Conservation (phyloP, 148 eudicot species). For the Amaranthus hypochondriacus region DNA sequence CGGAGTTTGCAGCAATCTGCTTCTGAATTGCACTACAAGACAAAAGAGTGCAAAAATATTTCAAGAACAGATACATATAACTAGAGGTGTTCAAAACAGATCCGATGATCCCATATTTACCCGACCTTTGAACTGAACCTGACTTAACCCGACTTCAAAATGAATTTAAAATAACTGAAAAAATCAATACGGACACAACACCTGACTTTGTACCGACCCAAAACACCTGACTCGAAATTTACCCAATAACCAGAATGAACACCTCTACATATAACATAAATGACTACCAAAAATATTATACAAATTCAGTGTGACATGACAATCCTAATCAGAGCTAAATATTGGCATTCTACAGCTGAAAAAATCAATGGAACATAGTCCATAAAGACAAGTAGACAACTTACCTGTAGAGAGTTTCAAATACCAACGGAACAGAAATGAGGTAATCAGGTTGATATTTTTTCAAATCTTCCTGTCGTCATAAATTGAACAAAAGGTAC, state of each 20-base stretch:
- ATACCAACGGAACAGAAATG: conserved; percentile 82
- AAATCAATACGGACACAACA: too few relatives aligned
- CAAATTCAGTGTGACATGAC: background rate
- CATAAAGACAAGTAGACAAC: conserved; percentile 2
- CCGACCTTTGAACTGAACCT: too few relatives aligned
- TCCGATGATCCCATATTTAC: too few relatives aligned
- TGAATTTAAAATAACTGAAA: too few relatives aligned
- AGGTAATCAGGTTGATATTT: conserved; percentile 79
- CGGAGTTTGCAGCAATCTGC: conserved; percentile 61
- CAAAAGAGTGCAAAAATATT: conserved; percentile 13
- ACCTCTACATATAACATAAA: background rate
- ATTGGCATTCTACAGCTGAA: background rate
- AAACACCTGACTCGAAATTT: too few relatives aligned
- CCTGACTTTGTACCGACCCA: too few relatives aligned
- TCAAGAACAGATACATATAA: background rate
- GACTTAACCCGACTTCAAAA: too few relatives aligned
- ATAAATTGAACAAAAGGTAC: conserved; percentile 17
- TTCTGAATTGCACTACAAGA: conserved; percentile 75
- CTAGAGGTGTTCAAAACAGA: too few relatives aligned
- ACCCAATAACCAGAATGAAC: too few relatives aligned
- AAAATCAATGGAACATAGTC: background rate
- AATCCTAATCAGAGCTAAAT: background rate
- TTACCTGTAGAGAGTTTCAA: conserved; percentile 87
- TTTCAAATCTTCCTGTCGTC: conserved; percentile 75
- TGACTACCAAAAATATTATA: too few relatives aligned